These are phyloP conservation scores for Lyophyllum decastes DNA, from an alignment of 768 basidiomycete genomes.

Conservation along the genomic window DNA sequence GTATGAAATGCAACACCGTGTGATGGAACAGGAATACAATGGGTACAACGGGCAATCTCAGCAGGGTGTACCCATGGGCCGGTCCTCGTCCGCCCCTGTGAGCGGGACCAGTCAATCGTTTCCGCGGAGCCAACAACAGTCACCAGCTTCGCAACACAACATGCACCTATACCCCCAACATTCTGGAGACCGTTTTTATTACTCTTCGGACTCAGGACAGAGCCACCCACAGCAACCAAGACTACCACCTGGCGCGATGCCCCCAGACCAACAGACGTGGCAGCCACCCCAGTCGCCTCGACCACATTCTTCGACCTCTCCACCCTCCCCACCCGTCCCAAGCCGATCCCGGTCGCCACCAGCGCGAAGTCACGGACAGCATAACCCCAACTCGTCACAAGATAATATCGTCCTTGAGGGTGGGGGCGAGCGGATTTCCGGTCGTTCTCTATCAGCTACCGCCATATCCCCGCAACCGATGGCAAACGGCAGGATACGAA, in stretches of 20 bases:
- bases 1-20: slow-evolving; percentile 92
- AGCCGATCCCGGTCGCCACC: slow-evolving; percentile 60
- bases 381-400: slow-evolving; percentile 34
- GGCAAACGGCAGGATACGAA: slow-evolving; percentile 58
- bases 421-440: slow-evolving; percentile 40
- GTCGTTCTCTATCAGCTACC: slow-evolving; percentile 75
- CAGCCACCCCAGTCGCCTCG: slow-evolving; percentile 30
- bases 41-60: slow-evolving; percentile 41
- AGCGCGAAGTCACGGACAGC: slow-evolving; percentile 25
- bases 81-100: slow-evolving; percentile 25
- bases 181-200: slow-evolving; percentile 38
- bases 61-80: slow-evolving; percentile 26
- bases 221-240: slow-evolving; percentile 37
- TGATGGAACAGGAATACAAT: slow-evolving; percentile 87
- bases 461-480: slow-evolving; percentile 40
- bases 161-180: slow-evolving; percentile 29
- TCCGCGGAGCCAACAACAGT: slow-evolving; percentile 29
- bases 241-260: slow-evolving; percentile 64
- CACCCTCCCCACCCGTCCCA: slow-evolving; percentile 28
- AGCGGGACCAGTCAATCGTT: slow-evolving; percentile 30
- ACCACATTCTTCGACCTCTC: slow-evolving; percentile 25
- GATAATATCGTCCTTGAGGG: slow-evolving; percentile 29
- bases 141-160: slow-evolving; percentile 19
- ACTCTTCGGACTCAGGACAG: slow-evolving; percentile 29
- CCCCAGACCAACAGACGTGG: slow-evolving; percentile 42